These are phyloP conservation scores for Paramecium pentaurelia DNA, from an alignment of 73 alveolate species.

Conservation along the genomic window DNA sequence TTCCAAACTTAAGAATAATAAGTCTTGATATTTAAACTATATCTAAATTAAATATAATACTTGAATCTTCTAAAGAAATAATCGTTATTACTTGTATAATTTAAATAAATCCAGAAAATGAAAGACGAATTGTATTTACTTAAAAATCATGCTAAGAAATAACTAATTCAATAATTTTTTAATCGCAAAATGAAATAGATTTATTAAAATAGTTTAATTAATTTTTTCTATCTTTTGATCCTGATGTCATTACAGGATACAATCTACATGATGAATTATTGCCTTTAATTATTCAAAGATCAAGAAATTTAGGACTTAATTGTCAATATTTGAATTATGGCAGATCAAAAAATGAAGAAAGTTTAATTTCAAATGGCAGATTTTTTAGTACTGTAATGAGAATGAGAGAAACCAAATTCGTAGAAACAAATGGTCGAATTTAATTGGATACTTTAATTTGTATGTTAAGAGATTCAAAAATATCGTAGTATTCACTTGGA, in stretches of 20 bases:
- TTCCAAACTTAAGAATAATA: neutral
- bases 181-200: neutral
- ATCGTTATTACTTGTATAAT: neutral
- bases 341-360: neutral
- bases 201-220: neutral
- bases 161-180: neutral
- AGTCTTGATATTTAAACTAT: neutral
- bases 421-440: slow-evolving; percentile 93
- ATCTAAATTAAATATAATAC: neutral
- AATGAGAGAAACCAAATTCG: slow-evolving; percentile 73
- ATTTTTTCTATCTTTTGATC: neutral
- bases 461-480: slow-evolving; percentile 96
- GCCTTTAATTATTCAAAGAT: neutral
- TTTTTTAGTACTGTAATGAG: neutral
- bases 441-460: slow-evolving; percentile 94
- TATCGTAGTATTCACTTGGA: slow-evolving; percentile 94
- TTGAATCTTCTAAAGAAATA: neutral
- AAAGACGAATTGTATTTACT: neutral
- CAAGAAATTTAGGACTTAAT: neutral
- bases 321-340: neutral
- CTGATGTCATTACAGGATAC: neutral
- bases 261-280: neutral
- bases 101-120: neutral
- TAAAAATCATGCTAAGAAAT: neutral
- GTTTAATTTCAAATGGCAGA: neutral